These are phyloP conservation scores for Alternaria brassicae DNA, from an alignment of 2,329 filamentous ascomycete genomes.

Conservation along the genomic window DNA sequence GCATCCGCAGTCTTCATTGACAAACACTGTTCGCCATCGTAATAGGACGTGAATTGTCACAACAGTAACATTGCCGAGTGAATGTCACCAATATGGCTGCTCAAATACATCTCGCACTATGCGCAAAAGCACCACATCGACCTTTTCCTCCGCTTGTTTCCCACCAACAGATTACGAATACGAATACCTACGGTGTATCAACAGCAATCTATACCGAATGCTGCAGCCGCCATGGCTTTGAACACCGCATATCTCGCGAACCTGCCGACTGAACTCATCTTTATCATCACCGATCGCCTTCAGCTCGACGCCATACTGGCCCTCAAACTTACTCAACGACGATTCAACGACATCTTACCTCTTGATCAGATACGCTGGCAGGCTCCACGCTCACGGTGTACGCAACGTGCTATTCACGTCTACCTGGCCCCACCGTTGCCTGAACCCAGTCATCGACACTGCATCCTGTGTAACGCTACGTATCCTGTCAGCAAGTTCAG, in stretches of 20 bases:
- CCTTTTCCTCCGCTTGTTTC: neutral
- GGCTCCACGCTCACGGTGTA: constrained; percentile 32
- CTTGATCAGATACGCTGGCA: constrained; percentile 23
- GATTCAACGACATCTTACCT: constrained; percentile 39
- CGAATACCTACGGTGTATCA: neutral
- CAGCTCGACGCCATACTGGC: constrained; percentile 48
- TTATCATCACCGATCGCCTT: constrained; percentile 48
- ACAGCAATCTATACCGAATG: neutral
- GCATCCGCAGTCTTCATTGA: neutral
- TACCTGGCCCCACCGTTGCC: constrained; percentile 27
- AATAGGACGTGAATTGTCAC: neutral
- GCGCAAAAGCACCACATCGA: neutral
- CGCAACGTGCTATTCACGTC: constrained; percentile 38
- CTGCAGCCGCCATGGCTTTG: constrained; percentile 11
- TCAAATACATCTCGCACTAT: neutral
- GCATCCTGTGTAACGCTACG: constrained; percentile 40
- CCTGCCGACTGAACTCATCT: constrained; percentile 53
- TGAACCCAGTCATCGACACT: constrained; percentile 30
- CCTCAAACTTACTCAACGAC: constrained; percentile 47
- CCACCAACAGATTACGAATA: neutral
- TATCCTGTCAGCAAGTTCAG: constrained; percentile 42
- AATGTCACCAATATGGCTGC: neutral
- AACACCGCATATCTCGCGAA: constrained; percentile 22
- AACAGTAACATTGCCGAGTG: neutral
- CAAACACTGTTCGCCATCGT: neutral